Evolutionary conservation across 192 early-diverging fungal species (phyloP).

Genomic region (Geosiphon pyriformis): DNA sequence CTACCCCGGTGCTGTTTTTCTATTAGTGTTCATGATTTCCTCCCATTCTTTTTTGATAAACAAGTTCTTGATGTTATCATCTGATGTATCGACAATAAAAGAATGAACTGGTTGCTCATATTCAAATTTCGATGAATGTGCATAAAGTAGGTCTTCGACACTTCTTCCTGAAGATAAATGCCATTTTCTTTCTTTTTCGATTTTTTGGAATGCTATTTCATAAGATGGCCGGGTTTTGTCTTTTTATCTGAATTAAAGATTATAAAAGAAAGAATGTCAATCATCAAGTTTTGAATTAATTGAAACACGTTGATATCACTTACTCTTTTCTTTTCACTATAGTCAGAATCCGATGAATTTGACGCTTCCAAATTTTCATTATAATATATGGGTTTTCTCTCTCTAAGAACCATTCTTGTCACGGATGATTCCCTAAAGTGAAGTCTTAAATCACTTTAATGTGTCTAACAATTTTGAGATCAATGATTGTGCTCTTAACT

Average conservation of each 20-base stretch:
- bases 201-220: constrained; percentile 11
- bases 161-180: neutral
- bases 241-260: constrained; percentile 4
- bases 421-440: neutral
- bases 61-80: constrained; percentile 9
- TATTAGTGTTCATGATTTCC: neutral
- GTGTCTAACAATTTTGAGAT: neutral
- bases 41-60: constrained; percentile 1
- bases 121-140: constrained; percentile 2
- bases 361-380: neutral
- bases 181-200: constrained; percentile 9
- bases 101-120: constrained; percentile 14
- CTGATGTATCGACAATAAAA: constrained; percentile 11
- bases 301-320: neutral
- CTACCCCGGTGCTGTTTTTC: neutral
- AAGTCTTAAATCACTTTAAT: constrained; percentile 6
- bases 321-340: neutral
- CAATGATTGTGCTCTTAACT: neutral
- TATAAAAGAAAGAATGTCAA: constrained; percentile 5
- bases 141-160: constrained; percentile 14
- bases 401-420: neutral
- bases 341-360: neutral
- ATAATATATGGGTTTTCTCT: neutral
- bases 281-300: constrained; percentile 2
- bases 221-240: neutral